These are phyloP conservation scores for Phytophthora meadii DNA, from an alignment of 352 stramenopile genomes.

Conservation along the genomic window DNA sequence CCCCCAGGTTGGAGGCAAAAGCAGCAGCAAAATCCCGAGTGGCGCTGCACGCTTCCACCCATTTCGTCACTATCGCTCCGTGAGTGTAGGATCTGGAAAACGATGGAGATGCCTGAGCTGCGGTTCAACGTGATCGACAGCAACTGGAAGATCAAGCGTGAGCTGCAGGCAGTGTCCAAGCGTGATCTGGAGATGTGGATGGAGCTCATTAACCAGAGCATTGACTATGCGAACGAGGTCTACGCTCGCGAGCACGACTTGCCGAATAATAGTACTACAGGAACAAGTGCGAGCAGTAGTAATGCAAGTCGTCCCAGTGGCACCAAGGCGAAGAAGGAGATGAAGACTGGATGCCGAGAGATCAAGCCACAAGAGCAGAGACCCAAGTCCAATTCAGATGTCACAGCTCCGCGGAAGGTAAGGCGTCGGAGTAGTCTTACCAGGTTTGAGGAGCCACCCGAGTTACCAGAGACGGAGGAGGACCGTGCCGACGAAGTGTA, in stretches of 20 bases:
- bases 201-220: conserved; percentile 73
- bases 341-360: conserved; percentile 14
- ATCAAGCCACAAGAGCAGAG: conserved; percentile 25
- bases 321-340: conserved; percentile 26
- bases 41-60: conserved; percentile 40
- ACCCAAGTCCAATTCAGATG: conserved; percentile 26
- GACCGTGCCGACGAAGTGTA: conserved; percentile 76
- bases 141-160: conserved; percentile 85
- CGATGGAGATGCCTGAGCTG: conserved; percentile 85
- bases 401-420: conserved; percentile 26
- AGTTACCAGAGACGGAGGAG: conserved; percentile 47
- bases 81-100: conserved; percentile 88
- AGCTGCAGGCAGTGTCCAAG: conserved; percentile 68
- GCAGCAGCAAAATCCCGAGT: conserved; percentile 31
- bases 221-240: conserved; percentile 77
- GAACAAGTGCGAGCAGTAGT: conserved; percentile 38
- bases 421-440: conserved; percentile 36
- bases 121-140: conserved; percentile 80
- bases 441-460: conserved; percentile 36
- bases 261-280: conserved; percentile 47
- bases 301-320: conserved; percentile 37
- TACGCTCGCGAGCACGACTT: conserved; percentile 41
- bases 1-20: conserved; percentile 39
- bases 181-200: conserved; percentile 78
- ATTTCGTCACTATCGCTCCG: conserved; percentile 71